phyloP scores from a whole-genome alignment of 108 stramenopile genomes.

The Asterionellopsis glacialis region DNA sequence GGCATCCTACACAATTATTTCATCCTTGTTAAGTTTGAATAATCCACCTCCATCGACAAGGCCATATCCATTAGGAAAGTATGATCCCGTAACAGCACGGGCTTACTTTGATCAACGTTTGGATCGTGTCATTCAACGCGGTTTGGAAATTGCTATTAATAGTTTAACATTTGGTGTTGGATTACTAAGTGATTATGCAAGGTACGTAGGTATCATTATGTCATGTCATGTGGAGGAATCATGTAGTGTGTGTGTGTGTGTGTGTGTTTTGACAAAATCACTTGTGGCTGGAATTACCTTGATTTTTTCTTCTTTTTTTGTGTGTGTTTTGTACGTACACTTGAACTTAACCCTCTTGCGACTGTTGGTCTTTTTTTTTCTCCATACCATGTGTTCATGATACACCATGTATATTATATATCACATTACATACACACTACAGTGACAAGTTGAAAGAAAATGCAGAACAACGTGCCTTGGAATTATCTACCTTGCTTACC shows the following conservation, averaged over 20 bases:
- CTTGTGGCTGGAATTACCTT: background rate
- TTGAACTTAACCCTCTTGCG: no score
- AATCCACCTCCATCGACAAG: constrained; percentile 30
- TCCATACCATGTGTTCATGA: constrained; percentile 1
- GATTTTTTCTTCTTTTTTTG: background rate
- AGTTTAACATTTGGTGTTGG: constrained; percentile 37
- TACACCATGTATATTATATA: background rate
- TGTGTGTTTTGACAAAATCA: background rate
- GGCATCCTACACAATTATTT: constrained; percentile 24
- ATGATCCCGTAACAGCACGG: constrained; percentile 62
- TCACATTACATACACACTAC: background rate
- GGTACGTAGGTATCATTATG: constrained; percentile 8
- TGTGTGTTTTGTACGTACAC: no score
- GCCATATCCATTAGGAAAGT: constrained; percentile 61
- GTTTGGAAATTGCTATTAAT: constrained; percentile 38
- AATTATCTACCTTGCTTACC: constrained; percentile 61
- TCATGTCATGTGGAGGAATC: background rate
- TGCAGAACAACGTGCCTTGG: constrained; percentile 51
- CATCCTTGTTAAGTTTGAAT: constrained; percentile 16
- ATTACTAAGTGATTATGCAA: constrained; percentile 26
- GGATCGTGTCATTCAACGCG: constrained; percentile 30
- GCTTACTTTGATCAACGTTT: constrained; percentile 57
- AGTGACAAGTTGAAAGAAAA: constrained; percentile 42
- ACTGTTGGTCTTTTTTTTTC: background rate
- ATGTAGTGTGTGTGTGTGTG: background rate